Base-by-base conservation (phyloP, 2,329 filamentous ascomycete genomes). In the Xylariaceae sp. region DNA sequence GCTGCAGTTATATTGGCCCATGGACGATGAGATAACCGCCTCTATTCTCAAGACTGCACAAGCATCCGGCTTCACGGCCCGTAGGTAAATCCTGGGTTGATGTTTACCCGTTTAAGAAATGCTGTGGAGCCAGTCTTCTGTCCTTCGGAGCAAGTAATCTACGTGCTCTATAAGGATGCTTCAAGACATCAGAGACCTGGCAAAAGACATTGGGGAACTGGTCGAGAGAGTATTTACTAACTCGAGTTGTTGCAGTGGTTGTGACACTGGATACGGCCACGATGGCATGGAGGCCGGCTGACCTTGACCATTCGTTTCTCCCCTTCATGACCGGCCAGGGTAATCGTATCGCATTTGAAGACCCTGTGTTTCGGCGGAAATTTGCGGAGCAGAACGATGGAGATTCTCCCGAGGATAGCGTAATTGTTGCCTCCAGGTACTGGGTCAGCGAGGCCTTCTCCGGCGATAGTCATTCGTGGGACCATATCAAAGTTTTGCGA, bases 1-100 rank as follows among this genome's bases (percentile, higher is more conserved):
- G 84, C 90, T 78, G 63, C 87, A 90, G 62, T 75, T 90, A 0
- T 90, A 90, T 69, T 89, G 85, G 83, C 86, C 86, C 0, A 68
- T 75, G 17, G 77, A 81, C 47, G 77, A 89, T 45, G 78, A 83
- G 3, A 71, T 89, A 47, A 89, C 86, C 0, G 69, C 76, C 0
- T 86, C 80, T 1, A 68, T 90, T 14, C 72, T 90, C 5, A 62
- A 67, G 1, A 75, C 85, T 0, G 87, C 85, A 0, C 81, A 81
- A 60, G 71, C 68, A 0, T 76, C 72, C 31, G 86, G 85, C 1
- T 90, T 76, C 67, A 75, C 74, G 32, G 83, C 82, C 1, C 22
- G 22, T 27, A 27, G 22, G 22, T 27, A 27, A 27, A 4, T 27
- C 22, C 7, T 7, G 7, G 22, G 22, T 4, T 27, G 4, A 27